phyloP scores from a whole-genome alignment of 495 filamentous ascomycete species.

The Emericellopsis terricola region DNA sequence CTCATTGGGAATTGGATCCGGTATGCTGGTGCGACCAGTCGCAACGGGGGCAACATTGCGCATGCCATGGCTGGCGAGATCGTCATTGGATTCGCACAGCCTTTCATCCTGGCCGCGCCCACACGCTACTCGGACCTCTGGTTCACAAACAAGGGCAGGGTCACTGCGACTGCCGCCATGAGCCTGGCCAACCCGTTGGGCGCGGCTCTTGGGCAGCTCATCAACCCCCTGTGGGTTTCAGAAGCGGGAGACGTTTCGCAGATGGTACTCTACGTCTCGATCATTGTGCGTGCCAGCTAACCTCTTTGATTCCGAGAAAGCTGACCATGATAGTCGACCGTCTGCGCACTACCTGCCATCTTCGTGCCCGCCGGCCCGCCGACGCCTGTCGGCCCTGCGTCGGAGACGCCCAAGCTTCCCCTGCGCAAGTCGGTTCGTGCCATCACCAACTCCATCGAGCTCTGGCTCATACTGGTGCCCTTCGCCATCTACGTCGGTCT shows the following conservation, averaged over 20 bases:
- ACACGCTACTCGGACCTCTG: conserved; percentile 86
- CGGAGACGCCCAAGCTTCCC: conserved; percentile 25
- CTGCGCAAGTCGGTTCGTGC: conserved; percentile 32
- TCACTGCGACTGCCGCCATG: conserved; percentile 72
- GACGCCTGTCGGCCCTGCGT: conserved; percentile 40
- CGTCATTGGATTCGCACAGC: conserved; percentile 74
- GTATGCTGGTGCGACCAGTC: conserved; percentile 53
- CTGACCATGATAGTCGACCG: conserved; percentile 36
- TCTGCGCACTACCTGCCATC: conserved; percentile 59
- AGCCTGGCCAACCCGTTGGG: conserved; percentile 79
- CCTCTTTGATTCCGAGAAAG: too few relatives aligned
- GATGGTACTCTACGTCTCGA: conserved; percentile 72
- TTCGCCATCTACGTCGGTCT: conserved; percentile 76
- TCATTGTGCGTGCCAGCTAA: conserved; percentile 42
- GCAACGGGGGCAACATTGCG: conserved; percentile 40
- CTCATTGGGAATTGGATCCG: conserved; percentile 85
- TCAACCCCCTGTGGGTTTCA: conserved; percentile 59
- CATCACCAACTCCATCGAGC: conserved; percentile 34
- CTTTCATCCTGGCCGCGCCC: conserved; percentile 79
- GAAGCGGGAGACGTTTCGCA: conserved; percentile 44
- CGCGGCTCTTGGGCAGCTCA: conserved; percentile 70
- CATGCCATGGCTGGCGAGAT: conserved; percentile 91
- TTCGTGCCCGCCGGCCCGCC: conserved; percentile 71
- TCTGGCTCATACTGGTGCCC: conserved; percentile 59
- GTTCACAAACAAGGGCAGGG: conserved; percentile 74